Conservation (phyloP, 2,329 filamentous ascomycete genomes). For the Colletotrichum sp. region DNA sequence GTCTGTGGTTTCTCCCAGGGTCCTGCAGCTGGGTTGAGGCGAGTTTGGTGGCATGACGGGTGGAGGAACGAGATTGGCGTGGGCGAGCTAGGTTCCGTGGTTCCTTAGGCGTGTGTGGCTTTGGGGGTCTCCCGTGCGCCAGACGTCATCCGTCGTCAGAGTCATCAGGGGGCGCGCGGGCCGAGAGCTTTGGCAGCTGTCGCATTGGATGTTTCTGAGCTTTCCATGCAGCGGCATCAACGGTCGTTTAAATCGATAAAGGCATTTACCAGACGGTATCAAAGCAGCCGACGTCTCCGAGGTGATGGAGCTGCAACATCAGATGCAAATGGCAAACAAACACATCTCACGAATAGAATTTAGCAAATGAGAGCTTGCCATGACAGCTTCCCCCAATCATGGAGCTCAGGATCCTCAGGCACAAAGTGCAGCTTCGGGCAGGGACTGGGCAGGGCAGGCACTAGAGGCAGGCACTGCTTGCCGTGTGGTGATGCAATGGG, state of each 20-base stretch:
- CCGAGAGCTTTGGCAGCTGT: neutral
- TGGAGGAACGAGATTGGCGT: neutral
- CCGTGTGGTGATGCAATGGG: neutral
- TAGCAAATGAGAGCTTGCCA: neutral
- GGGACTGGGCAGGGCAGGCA: neutral
- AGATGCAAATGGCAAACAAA: neutral
- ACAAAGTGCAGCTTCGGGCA: neutral
- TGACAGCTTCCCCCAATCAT: neutral
- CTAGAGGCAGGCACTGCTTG: neutral
- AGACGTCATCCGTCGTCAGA: conserved; percentile 5
- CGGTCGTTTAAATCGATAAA: neutral
- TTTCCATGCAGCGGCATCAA: neutral
- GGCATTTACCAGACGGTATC: neutral
- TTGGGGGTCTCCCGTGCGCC: neutral
- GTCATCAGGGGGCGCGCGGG: neutral
- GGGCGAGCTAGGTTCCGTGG: neutral
- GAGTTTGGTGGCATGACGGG: neutral
- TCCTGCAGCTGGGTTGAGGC: neutral
- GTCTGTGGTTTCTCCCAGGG: neutral
- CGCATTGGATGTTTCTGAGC: neutral
- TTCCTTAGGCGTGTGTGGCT: neutral
- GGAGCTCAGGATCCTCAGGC: neutral
- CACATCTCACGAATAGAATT: accelerated
- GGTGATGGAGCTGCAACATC: neutral
- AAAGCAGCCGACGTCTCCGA: neutral